Conservation (phyloP, 1,139 yeast genomes). For the Protomyces macrosporus region DNA sequence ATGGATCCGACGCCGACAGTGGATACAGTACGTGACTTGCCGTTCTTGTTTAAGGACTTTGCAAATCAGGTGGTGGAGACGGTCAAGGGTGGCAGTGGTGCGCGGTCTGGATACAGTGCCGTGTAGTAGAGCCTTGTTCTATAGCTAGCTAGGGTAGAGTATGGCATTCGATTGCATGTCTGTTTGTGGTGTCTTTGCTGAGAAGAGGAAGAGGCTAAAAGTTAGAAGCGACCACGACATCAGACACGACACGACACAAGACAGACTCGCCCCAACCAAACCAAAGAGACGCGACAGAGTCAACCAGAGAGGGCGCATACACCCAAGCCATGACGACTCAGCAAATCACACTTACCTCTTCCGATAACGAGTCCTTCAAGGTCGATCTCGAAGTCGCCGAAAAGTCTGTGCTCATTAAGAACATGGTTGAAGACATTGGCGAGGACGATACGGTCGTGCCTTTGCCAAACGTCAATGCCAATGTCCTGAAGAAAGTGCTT, state of each 20-base stretch:
- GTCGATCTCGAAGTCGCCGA: conserved; percentile 74
- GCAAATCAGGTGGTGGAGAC: conserved; percentile 23
- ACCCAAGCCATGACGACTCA: not conserved
- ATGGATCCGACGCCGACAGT: conserved; percentile 18
- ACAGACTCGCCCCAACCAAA: too few species aligned
- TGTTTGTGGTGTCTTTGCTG: too few species aligned
- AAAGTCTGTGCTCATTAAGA: conserved; percentile 79
- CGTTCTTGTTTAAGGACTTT: conserved; percentile 22
- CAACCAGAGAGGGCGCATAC: too few species aligned
- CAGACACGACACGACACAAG: too few species aligned
- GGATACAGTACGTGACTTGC: conserved; percentile 18
- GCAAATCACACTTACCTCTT: conserved; percentile 40
- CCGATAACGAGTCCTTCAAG: conserved; percentile 43
- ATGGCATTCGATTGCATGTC: too few species aligned
- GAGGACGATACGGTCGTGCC: conserved; percentile 87
- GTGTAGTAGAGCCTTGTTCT: not conserved
- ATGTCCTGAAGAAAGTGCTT: conserved; percentile 81
- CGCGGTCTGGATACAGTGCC: conserved; percentile 15
- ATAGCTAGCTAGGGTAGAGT: too few species aligned
- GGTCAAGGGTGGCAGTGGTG: conserved; percentile 9
- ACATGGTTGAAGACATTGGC: conserved; percentile 77
- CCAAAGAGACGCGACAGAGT: too few species aligned
- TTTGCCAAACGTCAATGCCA: conserved; percentile 40
- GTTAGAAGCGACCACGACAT: too few species aligned
- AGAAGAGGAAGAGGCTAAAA: too few species aligned